phyloP scores from a whole-genome alignment of 106 monocot genomes.

The Apostasia ramifera region DNA sequence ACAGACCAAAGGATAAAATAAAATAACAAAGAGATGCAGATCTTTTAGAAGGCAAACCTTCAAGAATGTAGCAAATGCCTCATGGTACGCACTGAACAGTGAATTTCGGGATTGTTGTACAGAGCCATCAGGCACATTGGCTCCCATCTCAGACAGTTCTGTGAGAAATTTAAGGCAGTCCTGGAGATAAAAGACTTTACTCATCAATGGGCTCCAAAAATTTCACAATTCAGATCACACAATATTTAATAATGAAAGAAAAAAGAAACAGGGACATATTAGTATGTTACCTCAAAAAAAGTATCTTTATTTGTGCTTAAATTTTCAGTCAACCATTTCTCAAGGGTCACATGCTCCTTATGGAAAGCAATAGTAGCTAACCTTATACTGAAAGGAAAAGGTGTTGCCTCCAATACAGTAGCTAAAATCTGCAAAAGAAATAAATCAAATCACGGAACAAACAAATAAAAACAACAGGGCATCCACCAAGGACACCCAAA shows the following conservation, averaged over 20 bases:
- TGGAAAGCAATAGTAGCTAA: conserved; percentile 61
- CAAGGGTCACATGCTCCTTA: conserved; percentile 56
- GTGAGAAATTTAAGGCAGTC: conserved; percentile 61
- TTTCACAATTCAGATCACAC: background rate
- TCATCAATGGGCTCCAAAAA: background rate
- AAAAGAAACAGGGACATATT: background rate
- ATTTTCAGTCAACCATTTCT: conserved; percentile 82
- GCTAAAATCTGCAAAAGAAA: conserved; percentile 58
- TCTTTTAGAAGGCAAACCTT: conserved; percentile 37
- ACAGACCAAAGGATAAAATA: no score
- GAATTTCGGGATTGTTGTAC: conserved; percentile 16
- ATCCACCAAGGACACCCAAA: background rate
- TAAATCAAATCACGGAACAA: conserved; percentile 2
- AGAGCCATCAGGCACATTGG: conserved; percentile 29
- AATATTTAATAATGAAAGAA: background rate
- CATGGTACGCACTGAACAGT: conserved; percentile 31
- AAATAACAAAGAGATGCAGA: background rate
- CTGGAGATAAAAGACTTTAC: conserved; percentile 23
- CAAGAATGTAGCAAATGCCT: conserved; percentile 45
- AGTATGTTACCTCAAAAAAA: conserved; percentile 67
- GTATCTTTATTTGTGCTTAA: conserved; percentile 46
- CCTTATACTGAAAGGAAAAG: conserved; percentile 62
- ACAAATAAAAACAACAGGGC: conserved; percentile 2
- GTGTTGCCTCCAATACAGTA: conserved; percentile 50
- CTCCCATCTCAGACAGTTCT: conserved; percentile 22